Evolutionary conservation across 306 rosid genomes (phyloP).

Genomic region (Bauhinia variegata): DNA sequence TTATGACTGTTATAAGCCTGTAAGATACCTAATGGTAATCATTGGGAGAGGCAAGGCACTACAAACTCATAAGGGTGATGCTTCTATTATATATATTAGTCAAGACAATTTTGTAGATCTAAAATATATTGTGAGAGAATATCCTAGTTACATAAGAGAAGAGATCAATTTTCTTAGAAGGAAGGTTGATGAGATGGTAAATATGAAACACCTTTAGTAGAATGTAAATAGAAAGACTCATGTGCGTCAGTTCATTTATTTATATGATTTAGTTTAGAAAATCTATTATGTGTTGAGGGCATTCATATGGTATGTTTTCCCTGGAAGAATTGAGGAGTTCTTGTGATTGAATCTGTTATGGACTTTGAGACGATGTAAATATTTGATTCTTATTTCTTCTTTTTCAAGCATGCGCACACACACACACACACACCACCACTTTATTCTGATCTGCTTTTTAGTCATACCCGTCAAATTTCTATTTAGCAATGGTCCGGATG

Average conservation of each 20-base stretch:
- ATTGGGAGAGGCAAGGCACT: too few species aligned
- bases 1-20: neutral
- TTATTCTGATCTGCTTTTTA: slow-evolving; percentile 23
- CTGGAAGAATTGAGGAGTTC: slow-evolving; percentile 5
- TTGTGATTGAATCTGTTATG: neutral
- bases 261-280: neutral
- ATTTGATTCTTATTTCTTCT: slow-evolving; percentile 14
- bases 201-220: too few species aligned
- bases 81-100: too few species aligned
- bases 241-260: neutral
- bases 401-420: slow-evolving; percentile 3
- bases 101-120: neutral
- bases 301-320: slow-evolving; percentile 20
- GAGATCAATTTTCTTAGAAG: too few species aligned
- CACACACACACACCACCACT: neutral
- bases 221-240: too few species aligned
- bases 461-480: slow-evolving; percentile 30
- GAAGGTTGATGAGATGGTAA: too few species aligned
- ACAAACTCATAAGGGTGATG: too few species aligned
- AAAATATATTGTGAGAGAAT: neutral
- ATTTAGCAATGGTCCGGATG: slow-evolving; percentile 32
- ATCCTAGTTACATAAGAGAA: too few species aligned
- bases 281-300: neutral
- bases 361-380: slow-evolving; percentile 5
- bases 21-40: neutral